Evolutionary conservation across 2,329 filamentous ascomycete species (phyloP).

Genomic region (Trichoderma harzianum): DNA sequence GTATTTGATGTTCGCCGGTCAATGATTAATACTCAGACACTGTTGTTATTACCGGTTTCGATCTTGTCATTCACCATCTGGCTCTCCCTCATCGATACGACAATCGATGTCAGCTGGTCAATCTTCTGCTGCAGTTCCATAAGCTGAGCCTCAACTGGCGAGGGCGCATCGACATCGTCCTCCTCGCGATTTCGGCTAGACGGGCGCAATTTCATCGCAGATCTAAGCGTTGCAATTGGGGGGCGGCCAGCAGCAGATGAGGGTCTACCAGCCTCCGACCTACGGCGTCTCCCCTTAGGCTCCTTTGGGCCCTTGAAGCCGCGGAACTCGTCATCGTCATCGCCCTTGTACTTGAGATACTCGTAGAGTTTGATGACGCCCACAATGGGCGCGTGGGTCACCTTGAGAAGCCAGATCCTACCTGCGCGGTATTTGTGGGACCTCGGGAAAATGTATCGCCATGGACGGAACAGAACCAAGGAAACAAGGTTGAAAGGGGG

Average conservation of each 20-base stretch:
- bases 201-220: slow-evolving; percentile 16
- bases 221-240: slow-evolving; percentile 19
- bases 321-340: slow-evolving; percentile 42
- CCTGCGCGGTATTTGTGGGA: slow-evolving; percentile 59
- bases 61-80: background rate
- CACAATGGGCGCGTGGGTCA: slow-evolving; percentile 65
- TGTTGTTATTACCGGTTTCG: background rate
- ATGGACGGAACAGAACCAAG: slow-evolving; percentile 66
- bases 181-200: slow-evolving; percentile 24
- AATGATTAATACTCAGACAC: background rate
- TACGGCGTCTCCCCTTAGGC: slow-evolving; percentile 23
- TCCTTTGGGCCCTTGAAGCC: slow-evolving; percentile 47
- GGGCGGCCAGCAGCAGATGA: slow-evolving; percentile 20
- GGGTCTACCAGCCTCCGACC: slow-evolving; percentile 22
- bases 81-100: slow-evolving; percentile 47
- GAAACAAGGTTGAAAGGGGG: slow-evolving; percentile 73
- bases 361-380: slow-evolving; percentile 68
- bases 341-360: slow-evolving; percentile 39
- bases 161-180: slow-evolving; percentile 40
- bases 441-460: slow-evolving; percentile 64
- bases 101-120: slow-evolving; percentile 52
- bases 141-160: slow-evolving; percentile 49
- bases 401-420: slow-evolving; percentile 60
- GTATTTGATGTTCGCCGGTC: background rate
- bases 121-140: slow-evolving; percentile 56